Evolutionary conservation across 208 protist genomes (phyloP).

Genomic region (Trypanosoma mega): DNA sequence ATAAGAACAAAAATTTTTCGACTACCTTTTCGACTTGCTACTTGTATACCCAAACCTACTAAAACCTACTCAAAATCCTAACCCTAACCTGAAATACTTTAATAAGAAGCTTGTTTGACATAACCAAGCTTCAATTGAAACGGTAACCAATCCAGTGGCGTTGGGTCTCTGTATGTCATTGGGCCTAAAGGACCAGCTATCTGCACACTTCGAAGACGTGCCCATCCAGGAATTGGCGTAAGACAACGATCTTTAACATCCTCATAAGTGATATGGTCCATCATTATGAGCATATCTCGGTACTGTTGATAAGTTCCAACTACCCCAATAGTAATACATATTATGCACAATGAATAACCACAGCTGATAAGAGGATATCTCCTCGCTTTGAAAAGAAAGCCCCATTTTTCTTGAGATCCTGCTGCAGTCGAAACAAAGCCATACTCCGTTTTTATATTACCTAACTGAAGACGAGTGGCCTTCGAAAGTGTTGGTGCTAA

Average conservation of each 20-base stretch:
- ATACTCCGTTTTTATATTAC: constrained; percentile 88
- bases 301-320: constrained; percentile 80
- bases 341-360: constrained; percentile 31
- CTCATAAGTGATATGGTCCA: constrained; percentile 85
- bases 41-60: too few relatives aligned
- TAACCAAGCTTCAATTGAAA: constrained; percentile 90
- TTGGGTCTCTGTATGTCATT: constrained; percentile 80
- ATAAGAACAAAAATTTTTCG: too few relatives aligned
- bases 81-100: too few relatives aligned
- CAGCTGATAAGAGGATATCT: constrained; percentile 67
- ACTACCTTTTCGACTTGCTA: too few relatives aligned
- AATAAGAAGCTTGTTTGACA: constrained; percentile 89
- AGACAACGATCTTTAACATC: constrained; percentile 89
- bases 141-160: constrained; percentile 88
- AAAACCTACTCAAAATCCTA: too few relatives aligned
- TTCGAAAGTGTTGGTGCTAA: constrained; percentile 80
- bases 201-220: constrained; percentile 52
- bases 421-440: constrained; percentile 78
- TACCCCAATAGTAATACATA: constrained; percentile 39
- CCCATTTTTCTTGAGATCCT: constrained; percentile 88
- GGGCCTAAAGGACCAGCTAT: constrained; percentile 69
- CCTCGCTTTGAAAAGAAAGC: constrained; percentile 63
- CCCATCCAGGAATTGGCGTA: constrained; percentile 86
- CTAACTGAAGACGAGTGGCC: constrained; percentile 83
- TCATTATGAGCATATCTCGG: constrained; percentile 81